Percentiles rank a stretch among this genome's conserved stretches.
Conservation (phyloP, 257 asterid species). For the Scutellaria minor region DNA sequence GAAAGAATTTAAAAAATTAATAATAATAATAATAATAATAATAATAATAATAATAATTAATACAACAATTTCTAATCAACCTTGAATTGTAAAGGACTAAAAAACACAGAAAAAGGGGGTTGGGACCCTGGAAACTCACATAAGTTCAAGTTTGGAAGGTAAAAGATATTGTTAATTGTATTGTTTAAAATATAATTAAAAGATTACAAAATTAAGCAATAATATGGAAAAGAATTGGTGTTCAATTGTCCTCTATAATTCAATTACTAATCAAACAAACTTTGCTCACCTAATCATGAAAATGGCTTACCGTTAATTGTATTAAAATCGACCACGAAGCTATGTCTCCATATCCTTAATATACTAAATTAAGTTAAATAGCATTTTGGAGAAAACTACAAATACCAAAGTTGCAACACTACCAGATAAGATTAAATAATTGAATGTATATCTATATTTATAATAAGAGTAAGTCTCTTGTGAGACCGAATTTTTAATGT, state of each 20-base stretch:
- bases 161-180: too few species aligned
- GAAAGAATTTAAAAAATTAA: too few species aligned
- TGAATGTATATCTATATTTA: too few species aligned
- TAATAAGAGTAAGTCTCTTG: too few species aligned
- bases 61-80: background rate
- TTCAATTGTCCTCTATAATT: background rate
- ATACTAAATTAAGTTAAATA: background rate
- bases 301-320: background rate
- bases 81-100: background rate
- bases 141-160: background rate
- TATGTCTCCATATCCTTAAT: conserved; percentile 15
- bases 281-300: background rate
- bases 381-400: background rate
- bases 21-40: too few species aligned
- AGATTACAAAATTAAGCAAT: background rate
- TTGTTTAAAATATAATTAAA: background rate
- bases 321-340: conserved; percentile 15
- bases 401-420: too few species aligned
- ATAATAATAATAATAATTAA: background rate
- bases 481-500: too few species aligned
- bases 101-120: background rate
- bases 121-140: background rate
- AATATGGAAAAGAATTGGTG: conserved; percentile 19
- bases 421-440: too few species aligned
- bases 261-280: background rate